phyloP scores from a whole-genome alignment of 2,329 filamentous ascomycete genomes.

The Thelonectria rubi region DNA sequence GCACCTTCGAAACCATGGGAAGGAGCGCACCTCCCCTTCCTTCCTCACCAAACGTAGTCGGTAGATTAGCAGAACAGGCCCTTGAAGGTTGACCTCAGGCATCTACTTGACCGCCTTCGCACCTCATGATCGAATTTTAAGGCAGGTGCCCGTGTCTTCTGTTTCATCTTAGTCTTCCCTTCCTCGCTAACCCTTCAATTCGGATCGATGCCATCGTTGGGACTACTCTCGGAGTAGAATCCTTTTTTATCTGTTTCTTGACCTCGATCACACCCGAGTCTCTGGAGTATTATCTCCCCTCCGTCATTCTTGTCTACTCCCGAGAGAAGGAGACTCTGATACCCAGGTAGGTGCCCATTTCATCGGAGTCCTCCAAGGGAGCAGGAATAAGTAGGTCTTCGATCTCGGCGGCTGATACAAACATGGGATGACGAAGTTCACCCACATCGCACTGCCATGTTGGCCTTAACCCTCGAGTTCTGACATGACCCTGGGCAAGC shows the following conservation, averaged over 20 bases:
- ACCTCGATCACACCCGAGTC: not conserved
- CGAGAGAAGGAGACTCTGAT: not conserved
- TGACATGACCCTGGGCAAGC: not conserved
- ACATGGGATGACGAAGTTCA: not conserved
- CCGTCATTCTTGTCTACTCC: not conserved
- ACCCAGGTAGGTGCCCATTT: not conserved
- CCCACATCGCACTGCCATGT: not conserved
- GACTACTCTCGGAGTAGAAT: not conserved
- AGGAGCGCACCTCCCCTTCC: not conserved
- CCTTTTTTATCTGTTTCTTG: not conserved
- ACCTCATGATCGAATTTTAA: no score
- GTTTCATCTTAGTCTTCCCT: not conserved
- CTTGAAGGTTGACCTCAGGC: not conserved
- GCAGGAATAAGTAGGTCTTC: not conserved
- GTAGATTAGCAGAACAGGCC: not conserved
- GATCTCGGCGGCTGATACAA: not conserved
- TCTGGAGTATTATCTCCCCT: not conserved
- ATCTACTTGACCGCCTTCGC: not conserved
- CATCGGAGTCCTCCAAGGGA: not conserved
- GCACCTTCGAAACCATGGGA: not conserved
- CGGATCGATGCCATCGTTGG: not conserved
- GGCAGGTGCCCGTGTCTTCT: not conserved
- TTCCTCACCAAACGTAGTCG: not conserved
- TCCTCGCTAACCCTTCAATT: not conserved
- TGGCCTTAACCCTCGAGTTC: not conserved